Conservation (phyloP, 164 flowering plant genomes). For the Tetracentron sinense region DNA sequence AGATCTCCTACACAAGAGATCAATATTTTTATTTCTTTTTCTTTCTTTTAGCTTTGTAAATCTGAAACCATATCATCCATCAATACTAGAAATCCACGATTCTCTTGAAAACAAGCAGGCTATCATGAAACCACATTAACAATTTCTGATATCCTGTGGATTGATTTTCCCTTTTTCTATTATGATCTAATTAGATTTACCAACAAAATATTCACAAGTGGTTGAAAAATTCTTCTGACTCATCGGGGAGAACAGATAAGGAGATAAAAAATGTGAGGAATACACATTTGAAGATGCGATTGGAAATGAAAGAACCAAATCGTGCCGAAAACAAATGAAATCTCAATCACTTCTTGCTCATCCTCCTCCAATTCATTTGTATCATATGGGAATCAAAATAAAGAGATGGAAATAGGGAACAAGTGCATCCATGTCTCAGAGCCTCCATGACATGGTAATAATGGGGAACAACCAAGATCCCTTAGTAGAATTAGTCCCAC, state of each 20-base stretch:
- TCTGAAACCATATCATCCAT: too few species aligned
- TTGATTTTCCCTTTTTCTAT: too few species aligned
- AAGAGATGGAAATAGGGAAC: neutral
- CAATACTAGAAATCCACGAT: slow-evolving; percentile 38
- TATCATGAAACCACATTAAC: too few species aligned
- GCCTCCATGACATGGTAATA: neutral
- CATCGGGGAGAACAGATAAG: slow-evolving; percentile 91
- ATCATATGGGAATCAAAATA: slow-evolving; percentile 8
- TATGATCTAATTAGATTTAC: too few species aligned
- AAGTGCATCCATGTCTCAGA: neutral
- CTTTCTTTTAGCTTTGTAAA: too few species aligned
- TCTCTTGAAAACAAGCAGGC: slow-evolving; percentile 46
- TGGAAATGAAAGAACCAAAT: slow-evolving; percentile 7
- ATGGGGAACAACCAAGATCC: neutral
- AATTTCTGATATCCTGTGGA: too few species aligned
- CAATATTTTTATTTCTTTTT: too few species aligned
- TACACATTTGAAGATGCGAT: slow-evolving; percentile 64
- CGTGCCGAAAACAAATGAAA: slow-evolving; percentile 2
- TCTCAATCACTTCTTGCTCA: slow-evolving; percentile 17
- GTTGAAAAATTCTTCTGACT: slow-evolving; percentile 70
- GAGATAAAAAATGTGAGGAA: slow-evolving; percentile 89
- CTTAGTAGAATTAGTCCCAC: slow-evolving; percentile 1
- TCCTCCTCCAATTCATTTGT: slow-evolving; percentile 22
- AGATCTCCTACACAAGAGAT: too few species aligned
- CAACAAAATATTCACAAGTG: slow-evolving; percentile 35